Percentiles rank a stretch among this genome's conserved stretches.
Conservation (phyloP, 1,284 basidiomycete species). For the Agaricales sp. region DNA sequence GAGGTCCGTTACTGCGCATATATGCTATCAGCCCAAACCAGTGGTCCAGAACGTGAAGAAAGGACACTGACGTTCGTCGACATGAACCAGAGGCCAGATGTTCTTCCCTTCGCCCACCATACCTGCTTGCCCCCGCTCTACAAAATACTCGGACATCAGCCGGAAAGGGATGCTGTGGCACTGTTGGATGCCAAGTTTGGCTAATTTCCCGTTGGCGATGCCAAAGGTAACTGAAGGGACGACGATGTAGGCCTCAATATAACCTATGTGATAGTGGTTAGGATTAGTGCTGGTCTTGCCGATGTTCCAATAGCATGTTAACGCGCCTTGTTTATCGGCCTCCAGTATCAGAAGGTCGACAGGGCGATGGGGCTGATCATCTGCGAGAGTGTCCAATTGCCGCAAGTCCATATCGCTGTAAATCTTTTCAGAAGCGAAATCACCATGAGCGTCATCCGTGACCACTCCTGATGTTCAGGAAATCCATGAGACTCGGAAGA, state of each 20-base stretch:
- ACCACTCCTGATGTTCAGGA: slow-evolving; percentile 19
- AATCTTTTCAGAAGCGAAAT: slow-evolving; percentile 18
- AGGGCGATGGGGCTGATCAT: slow-evolving; percentile 22
- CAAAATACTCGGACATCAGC: slow-evolving; percentile 21
- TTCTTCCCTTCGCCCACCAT: slow-evolving; percentile 36
- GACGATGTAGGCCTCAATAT: slow-evolving; percentile 32
- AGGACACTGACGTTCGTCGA: slow-evolving; percentile 29
- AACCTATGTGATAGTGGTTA: slow-evolving; percentile 20
- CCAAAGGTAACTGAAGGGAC: slow-evolving; percentile 36
- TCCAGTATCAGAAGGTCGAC: slow-evolving; percentile 26
- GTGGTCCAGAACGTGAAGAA: slow-evolving; percentile 4
- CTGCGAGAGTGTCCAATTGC: slow-evolving; percentile 25
- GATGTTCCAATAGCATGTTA: slow-evolving; percentile 6
- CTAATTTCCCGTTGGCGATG: slow-evolving; percentile 27
- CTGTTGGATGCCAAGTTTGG: slow-evolving; percentile 31
- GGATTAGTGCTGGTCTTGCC: neutral
- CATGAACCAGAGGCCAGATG: slow-evolving; percentile 34
- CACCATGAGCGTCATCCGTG: slow-evolving; percentile 24
- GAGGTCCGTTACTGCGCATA: slow-evolving; percentile 12
- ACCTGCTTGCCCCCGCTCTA: slow-evolving; percentile 30
- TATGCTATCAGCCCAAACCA: slow-evolving; percentile 12
- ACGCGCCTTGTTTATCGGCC: slow-evolving; percentile 28
- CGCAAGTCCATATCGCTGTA: slow-evolving; percentile 27
- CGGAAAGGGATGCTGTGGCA: slow-evolving; percentile 32
- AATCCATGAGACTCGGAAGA: slow-evolving; percentile 8